Evolutionary conservation across 441 rosid species (phyloP), one percentile per base, ranked within the genome.

Genomic region (Cnidoscolus chayamansa): DNA sequence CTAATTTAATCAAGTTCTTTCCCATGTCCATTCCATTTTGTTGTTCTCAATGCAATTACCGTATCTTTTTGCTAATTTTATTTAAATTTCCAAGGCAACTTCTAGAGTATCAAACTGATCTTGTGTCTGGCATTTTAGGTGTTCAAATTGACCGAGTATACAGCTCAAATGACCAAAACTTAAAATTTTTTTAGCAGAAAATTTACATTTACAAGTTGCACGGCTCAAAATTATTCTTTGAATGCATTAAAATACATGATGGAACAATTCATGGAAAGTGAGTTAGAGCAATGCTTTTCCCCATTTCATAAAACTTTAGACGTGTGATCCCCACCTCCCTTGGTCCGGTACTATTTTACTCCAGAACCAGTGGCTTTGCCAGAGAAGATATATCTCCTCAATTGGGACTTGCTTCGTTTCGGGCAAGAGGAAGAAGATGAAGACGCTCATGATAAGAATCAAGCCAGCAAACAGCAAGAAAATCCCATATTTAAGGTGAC

Each of bases 371-470:
- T 94, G 97, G 10, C 67, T 80, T 79, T 86, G 79, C 88, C 87
- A 94, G 19, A 89, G 84, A 67, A 90, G 90, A 81, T 91, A 81
- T 53, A 90, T 81, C 78, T 90, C 96, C 79, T 94, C 98, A 1
- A 94, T 90, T 0, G 97, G 93, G 65, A 94, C 94, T 76, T 89
- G 89, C 80, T 91, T 89, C 0, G 96, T 91, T 78, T 94, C 98
- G 0, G 97, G 98, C 82, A 91, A 78, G 75, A 94, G 72, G 79
- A 94, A 85, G 86, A 25, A 89, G 73, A 91, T 71, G 75, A 91
- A 90, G 77, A 72, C 11, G 53, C 87, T 89, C 98, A 91, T 94
- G 66, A 83, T 61, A 15, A 87, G 15, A 74, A 94, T 79, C 80
- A 89, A 80, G 35, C 73, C 86, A 49, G 85, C 95, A 77, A 91